Conservation (phyloP, 176 grass and related monocot genomes). For the Paspalum notatum region DNA sequence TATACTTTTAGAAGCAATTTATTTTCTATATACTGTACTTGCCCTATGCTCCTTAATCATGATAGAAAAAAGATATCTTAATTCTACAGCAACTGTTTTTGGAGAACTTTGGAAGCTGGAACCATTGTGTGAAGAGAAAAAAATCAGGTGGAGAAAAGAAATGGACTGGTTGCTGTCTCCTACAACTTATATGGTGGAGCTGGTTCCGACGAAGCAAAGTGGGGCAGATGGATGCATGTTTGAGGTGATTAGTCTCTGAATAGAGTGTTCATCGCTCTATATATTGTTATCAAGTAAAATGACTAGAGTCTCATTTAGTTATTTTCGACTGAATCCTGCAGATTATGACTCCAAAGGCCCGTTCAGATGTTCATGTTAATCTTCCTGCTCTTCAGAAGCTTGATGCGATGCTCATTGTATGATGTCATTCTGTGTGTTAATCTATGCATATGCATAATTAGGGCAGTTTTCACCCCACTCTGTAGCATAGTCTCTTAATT, state of each 20-base stretch:
- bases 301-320: slow-evolving; percentile 5
- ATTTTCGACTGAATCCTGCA: slow-evolving; percentile 38
- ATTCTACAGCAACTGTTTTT: slow-evolving; percentile 74
- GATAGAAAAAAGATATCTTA: slow-evolving; percentile 19
- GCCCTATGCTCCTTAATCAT: background rate
- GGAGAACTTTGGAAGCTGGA: slow-evolving; percentile 98
- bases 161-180: slow-evolving; percentile 97
- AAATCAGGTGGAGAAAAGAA: slow-evolving; percentile 86
- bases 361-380: slow-evolving; percentile 93
- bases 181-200: slow-evolving; percentile 93
- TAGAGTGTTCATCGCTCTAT: background rate
- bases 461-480: background rate
- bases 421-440: slow-evolving; percentile 22
- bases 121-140: slow-evolving; percentile 81
- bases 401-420: slow-evolving; percentile 95
- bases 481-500: background rate
- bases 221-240: slow-evolving; percentile 74
- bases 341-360: slow-evolving; percentile 98
- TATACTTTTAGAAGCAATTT: slow-evolving; percentile 42
- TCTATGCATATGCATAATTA: background rate
- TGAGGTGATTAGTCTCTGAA: slow-evolving; percentile 59
- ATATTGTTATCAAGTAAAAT: background rate
- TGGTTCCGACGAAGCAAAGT: slow-evolving; percentile 91
- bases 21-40: slow-evolving; percentile 1
- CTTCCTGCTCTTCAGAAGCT: slow-evolving; percentile 99